Evolutionary conservation across 306 rosid genomes (phyloP).

Genomic region (Acmispon strigosus): DNA sequence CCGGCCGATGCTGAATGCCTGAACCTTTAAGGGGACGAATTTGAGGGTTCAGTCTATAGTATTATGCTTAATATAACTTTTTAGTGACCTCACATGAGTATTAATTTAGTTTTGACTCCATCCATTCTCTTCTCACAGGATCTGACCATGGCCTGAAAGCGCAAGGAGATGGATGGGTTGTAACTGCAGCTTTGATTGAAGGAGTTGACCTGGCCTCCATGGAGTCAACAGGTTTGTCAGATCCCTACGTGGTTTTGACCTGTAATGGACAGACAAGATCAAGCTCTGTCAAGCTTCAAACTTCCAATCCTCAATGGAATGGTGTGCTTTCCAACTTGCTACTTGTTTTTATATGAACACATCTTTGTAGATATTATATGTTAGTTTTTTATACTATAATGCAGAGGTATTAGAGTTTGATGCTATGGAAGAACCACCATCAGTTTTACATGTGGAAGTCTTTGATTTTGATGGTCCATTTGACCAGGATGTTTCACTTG

Average conservation of each 20-base stretch:
- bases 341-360: slow-evolving; percentile 2
- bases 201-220: slow-evolving; percentile 62
- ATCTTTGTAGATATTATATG: not conserved
- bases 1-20: too few species aligned
- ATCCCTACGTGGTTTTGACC: slow-evolving; percentile 78
- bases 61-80: not conserved
- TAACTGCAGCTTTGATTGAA: slow-evolving; percentile 74
- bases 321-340: slow-evolving; percentile 42
- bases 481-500: slow-evolving; percentile 75
- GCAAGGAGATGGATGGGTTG: slow-evolving; percentile 87
- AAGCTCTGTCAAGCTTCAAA: slow-evolving; percentile 88
- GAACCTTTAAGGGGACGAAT: too few species aligned
- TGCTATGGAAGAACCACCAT: slow-evolving; percentile 97
- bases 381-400: not conserved
- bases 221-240: slow-evolving; percentile 50
- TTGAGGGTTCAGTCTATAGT: not conserved
- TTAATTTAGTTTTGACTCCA: slow-evolving; percentile 16
- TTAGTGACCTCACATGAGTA: not conserved
- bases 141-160: slow-evolving; percentile 81
- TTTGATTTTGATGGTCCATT: slow-evolving; percentile 91
- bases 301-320: slow-evolving; percentile 75
- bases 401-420: slow-evolving; percentile 90
- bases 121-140: slow-evolving; percentile 38
- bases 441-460: slow-evolving; percentile 74
- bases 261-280: slow-evolving; percentile 86